These are phyloP conservation scores for Baorangia bicolor DNA, from an alignment of 768 basidiomycete genomes.

Conservation along the genomic window DNA sequence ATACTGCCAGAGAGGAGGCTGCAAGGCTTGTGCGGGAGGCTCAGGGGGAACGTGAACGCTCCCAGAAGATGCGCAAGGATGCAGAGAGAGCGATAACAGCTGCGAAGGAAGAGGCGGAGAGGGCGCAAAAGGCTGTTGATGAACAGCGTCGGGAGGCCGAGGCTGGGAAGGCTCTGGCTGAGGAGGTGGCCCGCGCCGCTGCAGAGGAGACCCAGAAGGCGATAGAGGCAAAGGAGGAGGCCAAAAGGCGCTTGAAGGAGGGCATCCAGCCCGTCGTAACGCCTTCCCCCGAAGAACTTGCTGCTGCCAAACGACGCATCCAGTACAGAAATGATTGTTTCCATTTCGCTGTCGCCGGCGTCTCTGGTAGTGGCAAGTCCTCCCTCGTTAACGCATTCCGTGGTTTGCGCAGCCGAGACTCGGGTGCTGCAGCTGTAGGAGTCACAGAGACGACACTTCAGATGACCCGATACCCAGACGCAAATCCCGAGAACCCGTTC, in stretches of 20 bases:
- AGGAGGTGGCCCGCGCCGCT: conserved; percentile 9
- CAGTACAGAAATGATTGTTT: conserved; percentile 27
- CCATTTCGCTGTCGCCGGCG: conserved; percentile 36
- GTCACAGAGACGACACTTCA: conserved; percentile 31
- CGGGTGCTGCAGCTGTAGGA: conserved; percentile 28
- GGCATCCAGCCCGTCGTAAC: conserved; percentile 27
- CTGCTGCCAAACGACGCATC: conserved; percentile 11
- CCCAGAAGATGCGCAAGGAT: not conserved
- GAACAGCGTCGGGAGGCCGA: conserved; percentile 11
- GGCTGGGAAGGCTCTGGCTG: conserved; percentile 3
- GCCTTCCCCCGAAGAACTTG: conserved; percentile 22
- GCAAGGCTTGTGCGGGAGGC: conserved; percentile 1
- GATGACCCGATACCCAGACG: conserved; percentile 28
- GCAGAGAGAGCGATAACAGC: conserved; percentile 3
- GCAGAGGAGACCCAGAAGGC: conserved; percentile 14
- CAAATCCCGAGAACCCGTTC: conserved; percentile 17
- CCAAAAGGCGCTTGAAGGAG: conserved; percentile 19
- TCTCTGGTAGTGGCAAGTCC: conserved; percentile 36
- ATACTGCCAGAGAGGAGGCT: conserved; percentile 7
- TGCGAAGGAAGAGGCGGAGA: conserved; percentile 10
- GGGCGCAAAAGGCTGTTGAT: conserved; percentile 5
- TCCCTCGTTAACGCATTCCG: conserved; percentile 37
- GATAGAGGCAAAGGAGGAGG: conserved; percentile 10
- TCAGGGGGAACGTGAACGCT: conserved; percentile 3
- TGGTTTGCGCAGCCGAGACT: conserved; percentile 23